phyloP scores from a whole-genome alignment of 306 rosid genomes.

The Mimosa bimucronata region DNA sequence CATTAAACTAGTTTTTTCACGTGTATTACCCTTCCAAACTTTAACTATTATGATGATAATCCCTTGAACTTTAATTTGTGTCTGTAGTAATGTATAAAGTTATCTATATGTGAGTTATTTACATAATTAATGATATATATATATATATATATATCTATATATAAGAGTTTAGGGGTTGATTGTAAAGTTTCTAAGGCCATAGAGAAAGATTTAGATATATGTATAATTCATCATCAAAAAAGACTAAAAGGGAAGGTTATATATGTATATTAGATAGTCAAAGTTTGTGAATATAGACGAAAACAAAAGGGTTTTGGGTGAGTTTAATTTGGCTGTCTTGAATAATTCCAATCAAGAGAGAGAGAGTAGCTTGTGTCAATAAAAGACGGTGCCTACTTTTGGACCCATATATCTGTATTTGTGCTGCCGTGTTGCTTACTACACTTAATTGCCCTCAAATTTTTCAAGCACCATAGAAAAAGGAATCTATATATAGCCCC shows the following conservation, averaged over 20 bases:
- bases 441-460: constrained; percentile 43
- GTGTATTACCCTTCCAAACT: too few species aligned
- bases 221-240: neutral
- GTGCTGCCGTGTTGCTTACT: constrained; percentile 72
- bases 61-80: too few species aligned
- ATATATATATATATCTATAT: too few species aligned
- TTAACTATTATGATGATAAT: too few species aligned
- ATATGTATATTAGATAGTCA: neutral
- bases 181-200: too few species aligned
- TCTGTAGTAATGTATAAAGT: neutral
- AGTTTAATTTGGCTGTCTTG: constrained; percentile 3
- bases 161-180: too few species aligned
- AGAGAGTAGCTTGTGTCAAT: constrained; percentile 47
- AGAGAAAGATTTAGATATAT: too few species aligned
- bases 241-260: neutral
- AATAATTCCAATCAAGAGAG: constrained; percentile 35
- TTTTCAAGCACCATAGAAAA: constrained; percentile 52
- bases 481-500: constrained; percentile 27
- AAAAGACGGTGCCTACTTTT: constrained; percentile 92
- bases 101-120: too few species aligned
- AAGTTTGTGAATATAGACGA: constrained; percentile 39
- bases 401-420: constrained; percentile 54
- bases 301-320: constrained; percentile 28
- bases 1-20: too few species aligned
- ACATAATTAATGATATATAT: too few species aligned